A percentile compares a stretch with the other conserved stretches of the same genome.
Conservation (phyloP, 1,284 basidiomycete species). For the Gomphus sp. region DNA sequence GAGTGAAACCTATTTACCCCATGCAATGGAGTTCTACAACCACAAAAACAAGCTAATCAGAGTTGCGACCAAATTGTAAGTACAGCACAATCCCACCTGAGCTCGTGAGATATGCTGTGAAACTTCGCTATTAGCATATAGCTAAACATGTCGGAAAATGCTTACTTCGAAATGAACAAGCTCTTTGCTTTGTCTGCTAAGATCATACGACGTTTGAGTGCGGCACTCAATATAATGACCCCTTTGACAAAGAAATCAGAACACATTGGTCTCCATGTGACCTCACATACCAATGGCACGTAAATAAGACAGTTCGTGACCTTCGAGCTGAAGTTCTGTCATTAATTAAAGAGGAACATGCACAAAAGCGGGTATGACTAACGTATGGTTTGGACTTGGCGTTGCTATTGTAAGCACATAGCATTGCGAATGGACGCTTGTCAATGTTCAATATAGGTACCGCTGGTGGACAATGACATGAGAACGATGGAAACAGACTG, state of each 20-base stretch:
- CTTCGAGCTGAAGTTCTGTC: constrained; percentile 54
- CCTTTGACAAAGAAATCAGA: constrained; percentile 32
- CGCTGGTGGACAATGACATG: constrained; percentile 29
- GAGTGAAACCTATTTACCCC: constrained; percentile 40
- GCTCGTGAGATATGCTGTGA: constrained; percentile 84
- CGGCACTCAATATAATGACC: constrained; percentile 90
- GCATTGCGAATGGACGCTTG: constrained; percentile 85
- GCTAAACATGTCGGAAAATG: constrained; percentile 12
- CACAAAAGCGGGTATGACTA: constrained; percentile 19
- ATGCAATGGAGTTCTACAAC: constrained; percentile 63
- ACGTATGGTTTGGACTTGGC: constrained; percentile 75
- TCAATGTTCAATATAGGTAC: constrained; percentile 93
- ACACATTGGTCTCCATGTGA: neutral
- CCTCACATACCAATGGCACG: constrained; percentile 62
- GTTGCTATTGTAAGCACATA: constrained; percentile 85
- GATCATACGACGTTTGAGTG: constrained; percentile 87
- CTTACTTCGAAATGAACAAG: constrained; percentile 83
- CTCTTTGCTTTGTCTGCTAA: constrained; percentile 91
- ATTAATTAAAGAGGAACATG: neutral
- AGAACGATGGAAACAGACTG: neutral
- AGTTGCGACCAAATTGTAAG: neutral
- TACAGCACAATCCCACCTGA: constrained; percentile 32
- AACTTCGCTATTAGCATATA: neutral
- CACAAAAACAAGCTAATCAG: neutral
- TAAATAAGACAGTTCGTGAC: constrained; percentile 87